These are phyloP conservation scores for Wickerhamomyces subpelliculosus DNA, from an alignment of 805 yeast genomes.

Conservation along the genomic window DNA sequence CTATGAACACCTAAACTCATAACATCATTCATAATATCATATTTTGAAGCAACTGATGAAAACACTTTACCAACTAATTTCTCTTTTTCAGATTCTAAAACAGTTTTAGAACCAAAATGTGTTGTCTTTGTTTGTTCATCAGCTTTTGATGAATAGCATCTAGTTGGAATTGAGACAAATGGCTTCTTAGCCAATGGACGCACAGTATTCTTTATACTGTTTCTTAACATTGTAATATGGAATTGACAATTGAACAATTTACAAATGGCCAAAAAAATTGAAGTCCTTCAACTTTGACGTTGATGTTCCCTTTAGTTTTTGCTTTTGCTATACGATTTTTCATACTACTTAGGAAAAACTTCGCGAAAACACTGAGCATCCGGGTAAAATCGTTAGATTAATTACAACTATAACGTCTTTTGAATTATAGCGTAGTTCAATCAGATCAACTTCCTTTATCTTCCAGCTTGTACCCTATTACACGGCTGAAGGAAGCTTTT, in stretches of 20 bases:
- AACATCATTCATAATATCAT: slow-evolving; percentile 96
- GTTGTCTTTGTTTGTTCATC: slow-evolving; percentile 43
- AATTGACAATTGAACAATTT: background rate
- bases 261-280: no score
- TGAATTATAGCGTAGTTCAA: no score
- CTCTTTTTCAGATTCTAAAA: slow-evolving; percentile 74
- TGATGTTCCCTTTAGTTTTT: no score
- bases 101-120: slow-evolving; percentile 88
- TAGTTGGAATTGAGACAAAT: background rate
- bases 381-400: no score
- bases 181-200: background rate
- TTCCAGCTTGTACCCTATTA: no score
- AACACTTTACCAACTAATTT: slow-evolving; percentile 80
- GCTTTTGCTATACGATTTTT: background rate
- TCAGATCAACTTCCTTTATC: no score
- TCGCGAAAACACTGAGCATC: background rate
- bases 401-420: no score
- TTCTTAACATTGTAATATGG: background rate
- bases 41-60: slow-evolving; percentile 88
- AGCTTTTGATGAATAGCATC: background rate
- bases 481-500: no score
- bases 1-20: slow-evolving; percentile 96
- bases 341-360: background rate
- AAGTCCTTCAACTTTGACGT: no score
- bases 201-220: background rate